Evolutionary conservation across 2,329 filamentous ascomycete species (phyloP).

Genomic region (Trichoderma atroviride): DNA sequence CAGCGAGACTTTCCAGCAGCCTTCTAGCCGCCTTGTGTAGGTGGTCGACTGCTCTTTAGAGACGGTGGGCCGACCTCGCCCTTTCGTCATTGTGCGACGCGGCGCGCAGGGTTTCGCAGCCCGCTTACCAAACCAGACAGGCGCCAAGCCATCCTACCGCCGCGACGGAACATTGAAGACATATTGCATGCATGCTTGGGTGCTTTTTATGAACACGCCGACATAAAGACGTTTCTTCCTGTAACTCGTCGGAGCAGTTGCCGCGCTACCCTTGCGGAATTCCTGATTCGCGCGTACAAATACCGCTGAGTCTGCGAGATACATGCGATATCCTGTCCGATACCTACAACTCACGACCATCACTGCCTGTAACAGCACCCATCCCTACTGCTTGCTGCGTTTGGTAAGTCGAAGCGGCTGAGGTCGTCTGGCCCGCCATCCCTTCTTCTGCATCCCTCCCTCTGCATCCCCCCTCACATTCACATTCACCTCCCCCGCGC

Average conservation of each 20-base stretch:
- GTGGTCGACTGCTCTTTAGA: background rate
- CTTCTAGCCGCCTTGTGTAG: constrained; percentile 1
- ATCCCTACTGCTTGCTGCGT: background rate
- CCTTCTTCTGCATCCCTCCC: constrained; percentile 12
- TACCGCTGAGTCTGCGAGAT: background rate
- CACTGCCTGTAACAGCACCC: background rate
- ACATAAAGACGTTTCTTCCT: background rate
- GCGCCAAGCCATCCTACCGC: constrained; percentile 21
- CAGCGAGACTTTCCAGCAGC: background rate
- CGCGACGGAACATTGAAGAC: constrained; percentile 18
- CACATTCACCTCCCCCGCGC: constrained; percentile 12
- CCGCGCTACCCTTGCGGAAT: background rate
- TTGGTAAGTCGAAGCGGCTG: constrained; percentile 8
- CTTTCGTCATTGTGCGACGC: constrained; percentile 24
- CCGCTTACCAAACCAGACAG: constrained; percentile 16
- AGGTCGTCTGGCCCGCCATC: constrained; percentile 10
- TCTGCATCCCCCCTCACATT: background rate
- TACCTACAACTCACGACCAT: background rate
- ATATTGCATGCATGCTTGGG: constrained; percentile 12
- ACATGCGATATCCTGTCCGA: background rate
- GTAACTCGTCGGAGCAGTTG: background rate
- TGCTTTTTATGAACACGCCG: constrained; percentile 7
- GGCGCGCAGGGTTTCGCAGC: constrained; percentile 21
- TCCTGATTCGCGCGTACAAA: background rate
- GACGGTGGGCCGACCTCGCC: constrained; percentile 16